These are phyloP conservation scores for Tulasnella sp. DNA, from an alignment of 768 basidiomycete genomes.

Conservation along the genomic window DNA sequence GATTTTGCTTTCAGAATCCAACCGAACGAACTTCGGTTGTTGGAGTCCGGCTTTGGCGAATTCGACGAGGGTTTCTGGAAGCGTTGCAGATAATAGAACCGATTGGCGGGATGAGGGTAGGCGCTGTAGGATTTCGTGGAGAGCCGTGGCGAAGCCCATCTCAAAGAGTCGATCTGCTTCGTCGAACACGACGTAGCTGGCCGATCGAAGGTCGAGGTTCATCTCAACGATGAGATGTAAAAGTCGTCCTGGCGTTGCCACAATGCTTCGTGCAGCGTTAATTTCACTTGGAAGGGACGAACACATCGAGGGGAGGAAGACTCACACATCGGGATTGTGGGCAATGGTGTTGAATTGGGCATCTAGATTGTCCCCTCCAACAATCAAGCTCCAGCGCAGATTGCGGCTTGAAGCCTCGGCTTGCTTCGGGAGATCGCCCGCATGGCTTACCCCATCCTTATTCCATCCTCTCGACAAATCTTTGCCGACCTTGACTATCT, in stretches of 20 bases:
- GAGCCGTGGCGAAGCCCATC: slow-evolving; percentile 89
- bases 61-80: slow-evolving; percentile 91
- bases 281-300: not conserved
- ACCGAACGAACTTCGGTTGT: slow-evolving; percentile 88
- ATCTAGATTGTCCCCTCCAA: slow-evolving; percentile 91
- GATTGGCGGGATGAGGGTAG: slow-evolving; percentile 83
- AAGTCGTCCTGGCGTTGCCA: slow-evolving; percentile 94
- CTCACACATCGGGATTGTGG: slow-evolving; percentile 89
- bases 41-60: slow-evolving; percentile 96
- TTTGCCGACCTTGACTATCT: slow-evolving; percentile 90
- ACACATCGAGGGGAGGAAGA: slow-evolving; percentile 17
- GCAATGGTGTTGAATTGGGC: slow-evolving; percentile 95
- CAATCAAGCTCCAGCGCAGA: slow-evolving; percentile 85
- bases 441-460: slow-evolving; percentile 48
- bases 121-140: slow-evolving; percentile 84
- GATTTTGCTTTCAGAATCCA: slow-evolving; percentile 94
- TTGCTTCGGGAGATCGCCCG: slow-evolving; percentile 47
- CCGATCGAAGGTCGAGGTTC: slow-evolving; percentile 77
- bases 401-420: slow-evolving; percentile 40
- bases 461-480: slow-evolving; percentile 80
- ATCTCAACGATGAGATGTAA: slow-evolving; percentile 97
- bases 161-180: slow-evolving; percentile 98
- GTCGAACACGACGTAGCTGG: slow-evolving; percentile 90
- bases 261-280: slow-evolving; percentile 46
- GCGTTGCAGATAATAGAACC: slow-evolving; percentile 89